Percentiles rank a stretch among this genome's conserved stretches.
These are phyloP conservation scores for Sphaceloma murrayae DNA, from an alignment of 2,329 filamentous ascomycete genomes.

Conservation along the genomic window DNA sequence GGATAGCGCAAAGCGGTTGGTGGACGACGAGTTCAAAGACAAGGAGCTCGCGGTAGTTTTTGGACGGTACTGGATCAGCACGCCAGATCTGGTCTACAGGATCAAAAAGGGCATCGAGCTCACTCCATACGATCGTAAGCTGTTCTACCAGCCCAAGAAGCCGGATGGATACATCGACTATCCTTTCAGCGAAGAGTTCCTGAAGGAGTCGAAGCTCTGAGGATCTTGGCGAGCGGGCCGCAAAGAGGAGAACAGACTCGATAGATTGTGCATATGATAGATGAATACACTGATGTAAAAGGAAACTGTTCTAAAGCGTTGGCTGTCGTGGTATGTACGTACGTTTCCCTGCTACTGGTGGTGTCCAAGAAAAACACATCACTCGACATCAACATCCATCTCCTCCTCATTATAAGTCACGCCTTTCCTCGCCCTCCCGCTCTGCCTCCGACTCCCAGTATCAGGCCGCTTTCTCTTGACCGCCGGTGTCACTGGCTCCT, in stretches of 20 bases:
- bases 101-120: conserved; percentile 37
- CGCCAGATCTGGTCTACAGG: conserved; percentile 41
- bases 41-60: conserved; percentile 40
- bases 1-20: conserved; percentile 29
- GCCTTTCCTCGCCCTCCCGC: conserved; percentile 26
- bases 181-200: conserved; percentile 31
- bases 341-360: too few species aligned
- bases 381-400: conserved; percentile 16
- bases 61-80: conserved; percentile 42
- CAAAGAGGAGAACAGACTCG: neutral
- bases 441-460: conserved; percentile 25
- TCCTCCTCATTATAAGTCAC: conserved; percentile 18
- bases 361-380: too few species aligned
- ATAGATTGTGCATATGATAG: neutral
- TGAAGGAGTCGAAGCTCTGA: conserved; percentile 20
- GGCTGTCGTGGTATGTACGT: neutral
- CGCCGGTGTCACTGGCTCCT: conserved; percentile 28
- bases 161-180: conserved; percentile 37
- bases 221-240: neutral
- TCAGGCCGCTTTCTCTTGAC: conserved; percentile 2
- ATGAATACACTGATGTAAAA: too few species aligned
- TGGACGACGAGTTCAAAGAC: conserved; percentile 35
- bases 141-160: conserved; percentile 37
- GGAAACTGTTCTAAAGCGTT: conserved; percentile 6
- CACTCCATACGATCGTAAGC: conserved; percentile 37